phyloP scores from a whole-genome alignment of 1,139 yeast genomes.

The Saccharomyces hybrid region DNA sequence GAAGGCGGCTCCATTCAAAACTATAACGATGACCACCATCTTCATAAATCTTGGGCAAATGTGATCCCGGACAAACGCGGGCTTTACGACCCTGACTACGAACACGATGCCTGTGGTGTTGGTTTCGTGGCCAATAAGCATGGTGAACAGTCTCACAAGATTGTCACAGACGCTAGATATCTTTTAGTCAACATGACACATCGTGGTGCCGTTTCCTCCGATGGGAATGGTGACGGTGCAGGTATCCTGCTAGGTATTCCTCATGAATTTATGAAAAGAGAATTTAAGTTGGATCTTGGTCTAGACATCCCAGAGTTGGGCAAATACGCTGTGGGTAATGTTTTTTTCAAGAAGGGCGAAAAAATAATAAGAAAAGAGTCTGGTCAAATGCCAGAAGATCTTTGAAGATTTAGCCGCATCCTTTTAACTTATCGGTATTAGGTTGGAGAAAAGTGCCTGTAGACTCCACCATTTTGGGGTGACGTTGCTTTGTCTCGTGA shows the following conservation, averaged over 20 bases:
- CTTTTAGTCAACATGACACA: slow-evolving; percentile 96
- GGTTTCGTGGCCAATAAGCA: slow-evolving; percentile 94
- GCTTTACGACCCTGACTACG: slow-evolving; percentile 85
- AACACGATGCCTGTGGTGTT: slow-evolving; percentile 97
- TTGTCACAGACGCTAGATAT: slow-evolving; percentile 81
- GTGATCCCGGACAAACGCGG: slow-evolving; percentile 83
- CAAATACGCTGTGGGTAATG: slow-evolving; percentile 91
- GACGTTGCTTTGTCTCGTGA: slow-evolving; percentile 93
- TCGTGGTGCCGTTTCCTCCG: slow-evolving; percentile 94
- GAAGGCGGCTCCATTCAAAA: slow-evolving; percentile 34
- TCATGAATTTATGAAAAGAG: slow-evolving; percentile 76
- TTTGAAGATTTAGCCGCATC: slow-evolving; percentile 75
- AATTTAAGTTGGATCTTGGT: slow-evolving; percentile 48
- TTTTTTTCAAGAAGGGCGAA: slow-evolving; percentile 82
- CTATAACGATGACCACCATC: slow-evolving; percentile 42
- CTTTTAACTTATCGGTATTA: slow-evolving; percentile 69
- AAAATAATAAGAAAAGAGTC: slow-evolving; percentile 30
- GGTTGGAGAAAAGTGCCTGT: slow-evolving; percentile 98
- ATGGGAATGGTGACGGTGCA: slow-evolving; percentile 98
- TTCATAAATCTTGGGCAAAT: slow-evolving; percentile 73
- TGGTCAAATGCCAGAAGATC: slow-evolving; percentile 60
- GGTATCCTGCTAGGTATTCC: slow-evolving; percentile 93
- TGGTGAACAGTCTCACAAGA: slow-evolving; percentile 81
- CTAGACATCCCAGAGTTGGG: slow-evolving; percentile 64
- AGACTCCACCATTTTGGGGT: slow-evolving; percentile 84